These are phyloP conservation scores for Maudiozyma barnettii DNA, from an alignment of 805 yeast genomes.

Conservation along the genomic window DNA sequence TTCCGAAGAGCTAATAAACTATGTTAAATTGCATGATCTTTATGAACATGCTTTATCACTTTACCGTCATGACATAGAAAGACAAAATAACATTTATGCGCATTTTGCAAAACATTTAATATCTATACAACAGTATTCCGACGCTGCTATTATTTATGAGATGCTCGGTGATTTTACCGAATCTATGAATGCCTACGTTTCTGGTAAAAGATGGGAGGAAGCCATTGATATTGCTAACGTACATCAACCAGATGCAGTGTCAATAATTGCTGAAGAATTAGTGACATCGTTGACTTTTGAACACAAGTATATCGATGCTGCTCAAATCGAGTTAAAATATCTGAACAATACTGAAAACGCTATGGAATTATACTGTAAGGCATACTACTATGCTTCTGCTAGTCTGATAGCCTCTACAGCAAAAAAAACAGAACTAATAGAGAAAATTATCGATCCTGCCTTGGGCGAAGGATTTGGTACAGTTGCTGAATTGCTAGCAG, in stretches of 20 bases:
- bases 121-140: constrained; percentile 48
- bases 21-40: constrained; percentile 58
- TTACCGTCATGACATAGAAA: constrained; percentile 46
- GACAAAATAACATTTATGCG: constrained; percentile 45
- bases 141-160: constrained; percentile 76
- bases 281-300: constrained; percentile 53
- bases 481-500: constrained; percentile 85
- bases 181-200: constrained; percentile 62
- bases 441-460: constrained; percentile 56
- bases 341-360: constrained; percentile 55
- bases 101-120: constrained; percentile 56
- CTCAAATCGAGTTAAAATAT: constrained; percentile 57
- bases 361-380: constrained; percentile 60
- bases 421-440: constrained; percentile 37
- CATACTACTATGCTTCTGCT: constrained; percentile 67
- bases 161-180: constrained; percentile 43
- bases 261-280: constrained; percentile 48
- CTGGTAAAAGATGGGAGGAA: constrained; percentile 76
- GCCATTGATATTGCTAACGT: constrained; percentile 55
- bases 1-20: constrained; percentile 54
- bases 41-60: constrained; percentile 59
- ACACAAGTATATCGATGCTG: constrained; percentile 72
- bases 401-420: constrained; percentile 50
- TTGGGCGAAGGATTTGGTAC: constrained; percentile 82
- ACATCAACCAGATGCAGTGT: constrained; percentile 32